phyloP scores from a whole-genome alignment of 163 green algal species.

The Prototheca cutis region DNA sequence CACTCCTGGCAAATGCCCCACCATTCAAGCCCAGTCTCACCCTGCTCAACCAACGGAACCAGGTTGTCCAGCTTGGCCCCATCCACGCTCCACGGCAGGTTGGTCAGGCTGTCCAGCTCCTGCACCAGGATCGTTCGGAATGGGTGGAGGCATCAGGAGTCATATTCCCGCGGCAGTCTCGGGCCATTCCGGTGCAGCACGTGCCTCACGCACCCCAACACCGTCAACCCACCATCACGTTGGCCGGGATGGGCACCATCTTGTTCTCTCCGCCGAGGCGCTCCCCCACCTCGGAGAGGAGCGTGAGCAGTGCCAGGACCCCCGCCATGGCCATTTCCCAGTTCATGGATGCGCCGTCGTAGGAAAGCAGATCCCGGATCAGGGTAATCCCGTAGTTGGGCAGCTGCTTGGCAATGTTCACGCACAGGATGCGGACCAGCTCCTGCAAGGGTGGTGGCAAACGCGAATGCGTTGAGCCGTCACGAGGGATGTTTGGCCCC shows the following conservation, averaged over 20 bases:
- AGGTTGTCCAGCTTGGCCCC: not conserved
- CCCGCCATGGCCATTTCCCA: conserved; percentile 35
- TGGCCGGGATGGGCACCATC: not conserved
- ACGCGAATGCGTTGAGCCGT: conserved; percentile 2
- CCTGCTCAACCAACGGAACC: not conserved
- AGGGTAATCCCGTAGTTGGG: conserved; percentile 28
- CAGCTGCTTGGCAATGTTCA: conserved; percentile 16
- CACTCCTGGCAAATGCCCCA: too few species aligned
- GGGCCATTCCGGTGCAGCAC: too few species aligned
- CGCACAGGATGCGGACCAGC: conserved; percentile 26
- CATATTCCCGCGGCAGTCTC: too few species aligned
- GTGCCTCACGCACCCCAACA: too few species aligned
- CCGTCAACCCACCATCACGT: too few species aligned
- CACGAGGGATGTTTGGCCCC: too few species aligned
- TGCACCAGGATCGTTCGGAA: too few species aligned
- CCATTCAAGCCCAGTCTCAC: too few species aligned
- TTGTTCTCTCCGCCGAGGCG: conserved; percentile 3
- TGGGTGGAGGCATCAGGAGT: too few species aligned
- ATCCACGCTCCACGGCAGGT: too few species aligned
- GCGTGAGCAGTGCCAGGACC: conserved; percentile 26
- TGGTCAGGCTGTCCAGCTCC: too few species aligned
- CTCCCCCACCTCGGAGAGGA: conserved; percentile 17
- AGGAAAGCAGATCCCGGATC: conserved; percentile 32
- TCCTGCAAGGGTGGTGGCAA: conserved; percentile 14
- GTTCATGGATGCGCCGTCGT: conserved; percentile 20